Conservation (phyloP, 306 rosid species). For the Rosa chinensis region DNA sequence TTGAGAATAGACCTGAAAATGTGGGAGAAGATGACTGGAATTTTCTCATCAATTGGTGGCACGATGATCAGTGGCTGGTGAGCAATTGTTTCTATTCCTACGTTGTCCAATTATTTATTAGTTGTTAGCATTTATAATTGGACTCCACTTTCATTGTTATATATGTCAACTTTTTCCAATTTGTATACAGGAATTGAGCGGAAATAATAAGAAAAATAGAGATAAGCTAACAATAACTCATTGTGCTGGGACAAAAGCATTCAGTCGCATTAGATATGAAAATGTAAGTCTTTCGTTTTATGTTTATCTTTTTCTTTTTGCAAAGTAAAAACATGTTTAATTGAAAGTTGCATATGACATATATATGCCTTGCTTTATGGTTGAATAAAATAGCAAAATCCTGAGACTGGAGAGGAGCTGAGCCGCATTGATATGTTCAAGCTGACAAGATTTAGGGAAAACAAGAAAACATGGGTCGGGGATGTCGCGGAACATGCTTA, state of each 20-base stretch:
- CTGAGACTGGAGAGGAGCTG: neutral
- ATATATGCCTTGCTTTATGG: neutral
- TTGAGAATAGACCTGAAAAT: neutral
- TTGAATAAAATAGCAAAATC: too few species aligned
- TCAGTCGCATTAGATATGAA: neutral
- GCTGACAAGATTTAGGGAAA: neutral
- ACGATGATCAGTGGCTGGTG: neutral
- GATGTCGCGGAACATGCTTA: neutral
- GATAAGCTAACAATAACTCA: neutral
- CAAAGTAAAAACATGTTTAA: too few species aligned
- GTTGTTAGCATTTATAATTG: neutral
- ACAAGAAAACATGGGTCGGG: neutral
- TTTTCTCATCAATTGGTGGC: neutral
- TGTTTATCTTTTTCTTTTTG: neutral
- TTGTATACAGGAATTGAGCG: neutral
- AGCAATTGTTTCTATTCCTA: neutral
- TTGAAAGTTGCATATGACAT: neutral
- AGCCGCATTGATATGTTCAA: neutral
- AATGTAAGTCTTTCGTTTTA: neutral
- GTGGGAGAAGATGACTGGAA: neutral
- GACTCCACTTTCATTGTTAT: too few species aligned
- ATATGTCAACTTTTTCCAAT: too few species aligned
- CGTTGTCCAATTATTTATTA: too few species aligned
- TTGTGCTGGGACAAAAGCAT: conserved; percentile 1
- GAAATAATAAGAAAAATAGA: neutral